Percentiles rank a stretch among this genome's conserved stretches.
Evolutionary conservation across 2,329 filamentous ascomycete genomes (phyloP).

Genomic region (Penicillium vulpinum): DNA sequence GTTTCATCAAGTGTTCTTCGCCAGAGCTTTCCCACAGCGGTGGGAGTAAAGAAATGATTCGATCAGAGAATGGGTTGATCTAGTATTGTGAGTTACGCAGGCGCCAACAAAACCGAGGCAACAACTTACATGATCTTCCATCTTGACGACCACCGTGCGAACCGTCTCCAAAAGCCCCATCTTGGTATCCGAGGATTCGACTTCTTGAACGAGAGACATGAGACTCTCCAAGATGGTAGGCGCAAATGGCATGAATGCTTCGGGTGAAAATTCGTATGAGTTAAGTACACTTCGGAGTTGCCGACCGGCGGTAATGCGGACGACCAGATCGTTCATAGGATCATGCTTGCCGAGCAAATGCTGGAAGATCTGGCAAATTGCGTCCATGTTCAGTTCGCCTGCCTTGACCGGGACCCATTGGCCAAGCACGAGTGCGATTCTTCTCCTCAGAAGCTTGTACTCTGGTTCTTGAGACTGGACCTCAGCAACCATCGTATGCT

Average conservation of each 20-base stretch:
- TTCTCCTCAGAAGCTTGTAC: slow-evolving; percentile 80
- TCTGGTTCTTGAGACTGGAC: slow-evolving; percentile 66
- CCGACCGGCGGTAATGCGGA: slow-evolving; percentile 84
- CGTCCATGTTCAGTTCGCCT: slow-evolving; percentile 63
- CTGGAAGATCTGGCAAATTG: slow-evolving; percentile 86
- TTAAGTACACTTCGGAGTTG: slow-evolving; percentile 79
- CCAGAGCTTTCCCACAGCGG: slow-evolving; percentile 81
- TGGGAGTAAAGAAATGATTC: slow-evolving; percentile 78
- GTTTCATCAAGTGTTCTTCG: slow-evolving; percentile 89
- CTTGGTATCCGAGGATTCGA: slow-evolving; percentile 83
- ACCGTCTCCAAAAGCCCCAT: slow-evolving; percentile 87
- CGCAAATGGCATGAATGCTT: slow-evolving; percentile 75
- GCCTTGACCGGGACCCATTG: slow-evolving; percentile 86
- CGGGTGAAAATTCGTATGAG: slow-evolving; percentile 76
- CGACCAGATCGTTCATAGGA: slow-evolving; percentile 81
- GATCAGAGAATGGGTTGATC: slow-evolving; percentile 69
- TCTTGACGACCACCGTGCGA: slow-evolving; percentile 72
- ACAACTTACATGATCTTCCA: slow-evolving; percentile 67
- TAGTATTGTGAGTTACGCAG: slow-evolving; percentile 25
- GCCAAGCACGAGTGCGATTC: slow-evolving; percentile 83
- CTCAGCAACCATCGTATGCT: slow-evolving; percentile 73
- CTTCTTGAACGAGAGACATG: slow-evolving; percentile 74
- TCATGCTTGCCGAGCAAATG: slow-evolving; percentile 79
- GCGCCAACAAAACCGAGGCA: not conserved
- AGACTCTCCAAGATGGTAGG: slow-evolving; percentile 70